Base-by-base conservation (phyloP, 768 basidiomycete species). In the Boletales sp. region DNA sequence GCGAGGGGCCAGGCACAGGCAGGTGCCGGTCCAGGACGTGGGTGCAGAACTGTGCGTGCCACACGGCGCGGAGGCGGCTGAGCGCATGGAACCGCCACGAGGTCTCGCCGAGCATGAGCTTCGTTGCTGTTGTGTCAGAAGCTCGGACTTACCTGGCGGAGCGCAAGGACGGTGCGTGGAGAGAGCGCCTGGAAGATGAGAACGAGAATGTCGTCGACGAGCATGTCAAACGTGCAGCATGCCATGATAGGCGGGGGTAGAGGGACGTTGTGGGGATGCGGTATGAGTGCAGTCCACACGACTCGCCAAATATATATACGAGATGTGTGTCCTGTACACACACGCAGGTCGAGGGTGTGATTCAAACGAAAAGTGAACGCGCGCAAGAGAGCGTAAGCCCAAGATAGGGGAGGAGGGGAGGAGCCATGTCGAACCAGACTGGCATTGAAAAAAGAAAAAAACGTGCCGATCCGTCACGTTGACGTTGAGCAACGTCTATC, bases 161-260 rank as follows among this genome's bases (percentile, higher is more conserved):
- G 40, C 8, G 58, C 40, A 17, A 65, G 55, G 8, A 65, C 30
- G 29, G 51, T 31, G n/a, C n/a, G 45, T 17, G 53, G 56, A 15
- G 66, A 50, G 8, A 51, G 43, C 1, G 4, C 15, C 27, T 54
- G 54, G 4, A 65, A 15, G 13, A 65, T 51, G 5, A 55, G 58
- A 17, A 65, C 46, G 11, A 65, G n/a, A 39, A 65, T 34, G 30
- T 65, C 64, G n/a, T 65, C 64, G 34, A 61, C 60, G 15, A 65
- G 53, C 21, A n/a, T 53, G 49, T 65, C 66, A 0, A 65, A 29
- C 32, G 53, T 50, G 45, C 31, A 35, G 45, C 27, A 47, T n/a
- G 47, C 13, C 48, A 49, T 50, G 45, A 24, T 2, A 24, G 12
- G 45, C 21, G 31, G 40, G 8, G 5, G 24, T 29, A 11, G 43